Evolutionary conservation across 2,329 filamentous ascomycete genomes (phyloP), one percentile per base, ranked within the genome.

Genomic region (Colletotrichum sojae): DNA sequence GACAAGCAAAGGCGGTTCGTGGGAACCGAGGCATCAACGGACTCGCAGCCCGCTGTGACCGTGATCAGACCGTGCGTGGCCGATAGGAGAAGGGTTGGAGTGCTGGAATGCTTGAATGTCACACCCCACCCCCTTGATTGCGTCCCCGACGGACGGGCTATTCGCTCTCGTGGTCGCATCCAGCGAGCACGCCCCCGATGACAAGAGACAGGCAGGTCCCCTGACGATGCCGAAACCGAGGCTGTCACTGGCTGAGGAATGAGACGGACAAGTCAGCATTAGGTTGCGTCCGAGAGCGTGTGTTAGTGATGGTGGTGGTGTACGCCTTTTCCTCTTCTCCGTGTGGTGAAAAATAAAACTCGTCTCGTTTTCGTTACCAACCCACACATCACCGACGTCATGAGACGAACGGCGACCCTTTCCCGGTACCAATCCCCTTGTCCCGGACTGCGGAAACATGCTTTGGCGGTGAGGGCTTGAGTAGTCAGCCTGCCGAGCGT

Each of bases 161-260:
- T 53, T 25, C 18, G 51, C 16, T 20, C 53, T 55, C 53, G 53
- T 55, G 53, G 53, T 55, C 31, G 31, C 31, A 36, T 36, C 31
- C 8, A 36, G 31, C 31, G 31, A 36, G 31, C 31, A 36, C 31
- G 31, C 31, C 31, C 31, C 31, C 8, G 31, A 36, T 36, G 31
- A 36, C 8, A 36, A 36, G 25, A 52, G 25, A 52, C 15, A 20
- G 48, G 48, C 48, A 52, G 48, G 39, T 5, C 22, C 22, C n/a
- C 16, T 51, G 22, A 46, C 43, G 18, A 49, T 25, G 59, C 64
- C 64, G 64, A 67, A 56, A 53, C 45, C 59, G 36, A 52, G 22
- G 45, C 43, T 10, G 52, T 63, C 22, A 67, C 36, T 63, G 59
- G 51, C 59, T 25, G 27, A 25, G 18, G 13, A n/a, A 27, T 27